Base-by-base conservation (phyloP, 768 basidiomycete genomes). In the Kwoniella bestiolae region DNA sequence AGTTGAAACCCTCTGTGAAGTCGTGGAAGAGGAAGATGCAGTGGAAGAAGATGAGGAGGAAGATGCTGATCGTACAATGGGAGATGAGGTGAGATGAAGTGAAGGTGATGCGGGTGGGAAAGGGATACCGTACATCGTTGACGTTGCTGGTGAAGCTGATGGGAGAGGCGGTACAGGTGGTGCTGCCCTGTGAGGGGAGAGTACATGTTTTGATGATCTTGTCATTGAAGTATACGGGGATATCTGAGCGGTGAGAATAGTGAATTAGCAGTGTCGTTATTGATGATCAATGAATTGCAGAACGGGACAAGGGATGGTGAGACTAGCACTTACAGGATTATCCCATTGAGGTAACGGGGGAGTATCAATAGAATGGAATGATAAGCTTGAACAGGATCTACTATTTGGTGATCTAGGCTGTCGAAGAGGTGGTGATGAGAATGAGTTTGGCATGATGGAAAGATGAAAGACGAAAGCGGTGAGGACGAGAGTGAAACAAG, bases 1-100 rank as follows among this genome's bases (percentile, higher is more conserved):
- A 5, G 69, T 70, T 23, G 69, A 58, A 32, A 70, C 51, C 8
- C 49, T 44, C 28, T 63, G 69, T 11, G 69, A 70, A 28, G 60
- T 67, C 12, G 64, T 52, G 8, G 69, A 70, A 16, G 60, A 57
- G 26, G 60, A 65, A 16, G 63, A 60, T n/a, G 55, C 41, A 8
- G 58, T 44, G 1, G 68, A 69, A 21, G 63, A 56, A 21, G 65
- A 60, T 25, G 68, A 69, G 12, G 67, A 63, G 28, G 62, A 56
- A 28, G 60, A 29, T 44, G 45, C 32, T 49, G 72, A 63, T 21
- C 57, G 31, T 26, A 51, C 35, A 32, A 70, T 45, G 26, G 61
- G 47, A 35, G 62, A 47, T 47, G 63, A 38, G 31, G 58, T 49
- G 47, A 47, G 44, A 23, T 45, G 35, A 56, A 32, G 61, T 11